phyloP scores from a whole-genome alignment of 768 basidiomycete species.

The Gymnopilus dilepis region DNA sequence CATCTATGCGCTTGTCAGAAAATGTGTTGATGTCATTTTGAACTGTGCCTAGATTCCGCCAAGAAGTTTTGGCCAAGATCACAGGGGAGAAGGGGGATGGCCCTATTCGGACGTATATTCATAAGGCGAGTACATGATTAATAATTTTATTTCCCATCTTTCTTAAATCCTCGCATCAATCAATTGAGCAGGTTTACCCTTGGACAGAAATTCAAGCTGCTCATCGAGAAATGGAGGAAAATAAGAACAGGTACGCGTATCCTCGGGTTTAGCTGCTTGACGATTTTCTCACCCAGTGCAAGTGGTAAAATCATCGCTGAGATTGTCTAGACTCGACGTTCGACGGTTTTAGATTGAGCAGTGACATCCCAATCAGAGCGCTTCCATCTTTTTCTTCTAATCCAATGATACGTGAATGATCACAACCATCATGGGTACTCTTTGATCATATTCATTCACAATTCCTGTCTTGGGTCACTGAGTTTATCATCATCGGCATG shows the following conservation, averaged over 20 bases:
- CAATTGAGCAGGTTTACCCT: conserved; percentile 63
- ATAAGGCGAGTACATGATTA: conserved; percentile 58
- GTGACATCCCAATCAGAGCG: background rate
- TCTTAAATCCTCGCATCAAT: background rate
- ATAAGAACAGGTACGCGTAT: conserved; percentile 51
- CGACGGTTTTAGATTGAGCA: background rate
- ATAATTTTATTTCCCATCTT: background rate
- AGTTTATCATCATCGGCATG: background rate
- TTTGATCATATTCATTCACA: background rate
- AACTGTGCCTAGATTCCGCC: conserved; percentile 46
- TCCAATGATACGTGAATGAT: too few species aligned
- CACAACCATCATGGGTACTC: background rate
- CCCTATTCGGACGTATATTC: conserved; percentile 73
- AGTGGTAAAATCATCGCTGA: conserved; percentile 57
- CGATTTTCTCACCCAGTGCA: conserved; percentile 10
- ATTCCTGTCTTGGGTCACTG: background rate
- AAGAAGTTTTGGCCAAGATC: conserved; percentile 60
- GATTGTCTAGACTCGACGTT: conserved; percentile 31
- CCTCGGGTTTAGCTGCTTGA: conserved; percentile 5
- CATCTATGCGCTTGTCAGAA: background rate
- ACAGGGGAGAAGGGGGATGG: conserved; percentile 62
- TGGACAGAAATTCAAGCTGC: conserved; percentile 83
- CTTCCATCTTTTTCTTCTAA: too few species aligned
- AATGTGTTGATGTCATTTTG: background rate
- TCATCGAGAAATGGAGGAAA: conserved; percentile 83